phyloP scores from a whole-genome alignment of 129 eudicot species.

The Artemisia tridentata region DNA sequence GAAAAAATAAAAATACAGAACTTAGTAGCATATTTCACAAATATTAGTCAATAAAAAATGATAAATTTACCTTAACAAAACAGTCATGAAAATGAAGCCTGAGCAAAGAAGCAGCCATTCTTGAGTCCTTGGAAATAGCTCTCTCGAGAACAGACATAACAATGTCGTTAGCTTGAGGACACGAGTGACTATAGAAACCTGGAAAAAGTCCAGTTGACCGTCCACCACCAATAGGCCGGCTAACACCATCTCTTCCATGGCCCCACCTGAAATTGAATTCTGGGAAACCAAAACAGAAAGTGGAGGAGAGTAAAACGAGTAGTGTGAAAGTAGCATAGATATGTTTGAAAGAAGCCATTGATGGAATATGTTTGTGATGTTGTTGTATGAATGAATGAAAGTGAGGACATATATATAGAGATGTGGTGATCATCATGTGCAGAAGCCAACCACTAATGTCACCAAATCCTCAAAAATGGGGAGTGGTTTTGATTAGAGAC shows the following conservation, averaged over 20 bases:
- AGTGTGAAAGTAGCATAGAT: constrained; percentile 32
- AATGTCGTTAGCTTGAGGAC: constrained; percentile 91
- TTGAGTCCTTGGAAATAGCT: constrained; percentile 67
- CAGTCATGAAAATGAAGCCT: constrained; percentile 97
- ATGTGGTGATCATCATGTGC: constrained; percentile 22
- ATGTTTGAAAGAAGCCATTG: constrained; percentile 56
- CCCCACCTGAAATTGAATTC: constrained; percentile 51
- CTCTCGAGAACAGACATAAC: constrained; percentile 71
- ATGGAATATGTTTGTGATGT: constrained; percentile 13
- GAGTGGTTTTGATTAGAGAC: constrained; percentile 49
- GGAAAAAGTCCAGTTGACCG: constrained; percentile 50
- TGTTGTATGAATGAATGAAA: constrained; percentile 22
- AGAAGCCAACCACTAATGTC: constrained; percentile 46
- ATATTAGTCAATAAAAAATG: background rate
- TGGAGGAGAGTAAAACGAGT: constrained; percentile 38
- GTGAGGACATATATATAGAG: constrained; percentile 15
- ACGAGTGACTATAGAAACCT: constrained; percentile 59
- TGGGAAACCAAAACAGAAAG: constrained; percentile 47
- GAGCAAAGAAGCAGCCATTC: constrained; percentile 90
- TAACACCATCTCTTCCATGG: constrained; percentile 30
- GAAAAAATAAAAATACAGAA: background rate
- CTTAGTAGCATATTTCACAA: background rate
- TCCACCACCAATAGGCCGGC: constrained; percentile 33
- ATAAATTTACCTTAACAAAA: constrained; percentile 59
- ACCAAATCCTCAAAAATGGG: constrained; percentile 46